Percentiles rank a stretch among this genome's conserved stretches.
Evolutionary conservation across 495 filamentous ascomycete genomes (phyloP).

Genomic region (Rusavskia elegans): DNA sequence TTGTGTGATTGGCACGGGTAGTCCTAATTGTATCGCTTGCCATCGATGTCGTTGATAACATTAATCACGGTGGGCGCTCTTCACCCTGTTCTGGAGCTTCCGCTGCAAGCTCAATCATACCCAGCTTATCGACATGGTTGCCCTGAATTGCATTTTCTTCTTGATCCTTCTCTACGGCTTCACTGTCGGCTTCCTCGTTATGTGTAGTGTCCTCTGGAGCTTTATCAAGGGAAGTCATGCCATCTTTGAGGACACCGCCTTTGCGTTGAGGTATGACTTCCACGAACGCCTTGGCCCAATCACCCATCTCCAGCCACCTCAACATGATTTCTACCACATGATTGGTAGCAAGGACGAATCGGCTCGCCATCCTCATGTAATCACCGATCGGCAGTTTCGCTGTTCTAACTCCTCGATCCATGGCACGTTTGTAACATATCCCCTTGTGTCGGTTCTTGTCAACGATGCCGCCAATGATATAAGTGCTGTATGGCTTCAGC

Average conservation of each 20-base stretch:
- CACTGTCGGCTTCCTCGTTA: background rate
- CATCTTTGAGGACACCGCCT: conserved; percentile 42
- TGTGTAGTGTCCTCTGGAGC: background rate
- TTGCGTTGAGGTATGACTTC: conserved; percentile 73
- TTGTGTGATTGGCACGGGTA: no score
- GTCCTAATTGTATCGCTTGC: no score
- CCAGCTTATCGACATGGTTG: background rate
- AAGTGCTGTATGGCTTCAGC: conserved; percentile 70
- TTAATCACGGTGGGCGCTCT: background rate
- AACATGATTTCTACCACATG: conserved; percentile 96
- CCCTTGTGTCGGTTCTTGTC: conserved; percentile 94
- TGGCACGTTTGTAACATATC: conserved; percentile 71
- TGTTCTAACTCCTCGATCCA: conserved; percentile 58
- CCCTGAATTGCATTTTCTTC: background rate
- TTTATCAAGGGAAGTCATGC: background rate
- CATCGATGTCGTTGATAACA: no score
- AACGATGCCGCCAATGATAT: conserved; percentile 88
- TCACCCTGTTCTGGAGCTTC: background rate
- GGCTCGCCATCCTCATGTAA: conserved; percentile 74
- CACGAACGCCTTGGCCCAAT: conserved; percentile 86
- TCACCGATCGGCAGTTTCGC: conserved; percentile 86
- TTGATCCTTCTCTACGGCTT: background rate
- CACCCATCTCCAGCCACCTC: conserved; percentile 68
- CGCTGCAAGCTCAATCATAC: background rate
- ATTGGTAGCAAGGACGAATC: conserved; percentile 76